Conservation (phyloP, 2,329 filamentous ascomycete genomes). For the Venturia aucupariae region DNA sequence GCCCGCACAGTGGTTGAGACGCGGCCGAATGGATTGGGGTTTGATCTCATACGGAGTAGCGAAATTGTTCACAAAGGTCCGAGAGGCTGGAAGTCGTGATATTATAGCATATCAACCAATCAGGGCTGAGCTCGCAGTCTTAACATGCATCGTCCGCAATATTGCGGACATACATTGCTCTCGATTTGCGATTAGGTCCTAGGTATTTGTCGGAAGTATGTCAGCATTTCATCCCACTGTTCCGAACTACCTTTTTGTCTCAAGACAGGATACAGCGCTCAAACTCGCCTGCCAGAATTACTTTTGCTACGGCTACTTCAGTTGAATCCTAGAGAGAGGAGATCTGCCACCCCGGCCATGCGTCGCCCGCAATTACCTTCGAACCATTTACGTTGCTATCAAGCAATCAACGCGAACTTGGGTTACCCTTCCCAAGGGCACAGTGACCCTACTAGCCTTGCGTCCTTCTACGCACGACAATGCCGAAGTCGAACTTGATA, state of each 20-base stretch:
- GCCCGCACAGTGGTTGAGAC: no score
- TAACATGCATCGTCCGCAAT: no score
- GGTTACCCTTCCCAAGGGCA: constrained; percentile 29
- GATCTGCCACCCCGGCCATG: background rate
- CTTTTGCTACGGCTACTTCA: background rate
- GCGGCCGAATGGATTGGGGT: no score
- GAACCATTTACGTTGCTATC: constrained; percentile 31
- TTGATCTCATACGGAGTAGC: no score
- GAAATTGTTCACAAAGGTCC: background rate
- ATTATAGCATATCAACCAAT: background rate
- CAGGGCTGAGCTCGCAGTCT: background rate
- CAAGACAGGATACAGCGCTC: background rate
- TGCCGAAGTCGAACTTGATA: constrained; percentile 24
- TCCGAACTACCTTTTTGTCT: background rate
- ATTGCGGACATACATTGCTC: no score
- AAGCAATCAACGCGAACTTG: constrained; percentile 33
- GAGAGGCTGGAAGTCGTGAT: constrained; percentile 29
- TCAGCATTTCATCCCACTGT: background rate
- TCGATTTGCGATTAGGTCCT: background rate
- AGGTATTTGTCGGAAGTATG: background rate
- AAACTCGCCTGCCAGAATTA: background rate
- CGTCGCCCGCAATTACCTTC: constrained; percentile 18
- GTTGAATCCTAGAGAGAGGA: background rate
- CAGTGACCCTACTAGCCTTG: constrained; percentile 32
- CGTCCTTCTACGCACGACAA: constrained; percentile 23